These are phyloP conservation scores for Exobasidium cylindrosporum DNA, from an alignment of 1,284 basidiomycete genomes.

Conservation along the genomic window DNA sequence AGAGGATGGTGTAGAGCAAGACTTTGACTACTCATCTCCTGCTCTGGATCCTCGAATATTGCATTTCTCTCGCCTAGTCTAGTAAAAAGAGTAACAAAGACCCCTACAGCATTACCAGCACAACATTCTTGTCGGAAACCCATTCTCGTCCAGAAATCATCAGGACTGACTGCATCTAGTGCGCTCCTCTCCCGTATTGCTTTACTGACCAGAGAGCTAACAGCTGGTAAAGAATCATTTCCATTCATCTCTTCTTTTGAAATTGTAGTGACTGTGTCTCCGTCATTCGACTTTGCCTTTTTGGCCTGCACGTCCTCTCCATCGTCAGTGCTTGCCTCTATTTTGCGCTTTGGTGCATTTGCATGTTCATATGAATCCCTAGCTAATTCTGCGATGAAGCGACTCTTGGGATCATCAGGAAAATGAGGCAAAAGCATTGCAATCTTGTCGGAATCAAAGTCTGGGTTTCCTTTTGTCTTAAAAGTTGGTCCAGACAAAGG, in stretches of 20 bases:
- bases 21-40: constrained; percentile 22
- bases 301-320: constrained; percentile 1
- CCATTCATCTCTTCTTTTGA: neutral
- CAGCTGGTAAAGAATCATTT: neutral
- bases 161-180: constrained; percentile 38
- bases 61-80: neutral
- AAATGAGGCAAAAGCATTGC: constrained; percentile 52
- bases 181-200: constrained; percentile 40
- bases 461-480: neutral
- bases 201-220: constrained; percentile 23
- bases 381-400: constrained; percentile 50
- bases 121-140: constrained; percentile 53
- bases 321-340: neutral
- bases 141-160: constrained; percentile 53
- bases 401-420: constrained; percentile 52
- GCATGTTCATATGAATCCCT: constrained; percentile 46
- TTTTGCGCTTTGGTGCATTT: neutral
- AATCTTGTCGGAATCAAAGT: constrained; percentile 19
- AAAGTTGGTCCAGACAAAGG: constrained; percentile 27
- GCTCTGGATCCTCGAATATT: neutral
- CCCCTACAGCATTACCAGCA: constrained; percentile 50
- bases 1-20: constrained; percentile 35
- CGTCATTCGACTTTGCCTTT: constrained; percentile 11
- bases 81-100: constrained; percentile 41
- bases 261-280: neutral